Evolutionary conservation across 371 early-diverging fungal species (phyloP).

Genomic region (Mortierella sp.): DNA sequence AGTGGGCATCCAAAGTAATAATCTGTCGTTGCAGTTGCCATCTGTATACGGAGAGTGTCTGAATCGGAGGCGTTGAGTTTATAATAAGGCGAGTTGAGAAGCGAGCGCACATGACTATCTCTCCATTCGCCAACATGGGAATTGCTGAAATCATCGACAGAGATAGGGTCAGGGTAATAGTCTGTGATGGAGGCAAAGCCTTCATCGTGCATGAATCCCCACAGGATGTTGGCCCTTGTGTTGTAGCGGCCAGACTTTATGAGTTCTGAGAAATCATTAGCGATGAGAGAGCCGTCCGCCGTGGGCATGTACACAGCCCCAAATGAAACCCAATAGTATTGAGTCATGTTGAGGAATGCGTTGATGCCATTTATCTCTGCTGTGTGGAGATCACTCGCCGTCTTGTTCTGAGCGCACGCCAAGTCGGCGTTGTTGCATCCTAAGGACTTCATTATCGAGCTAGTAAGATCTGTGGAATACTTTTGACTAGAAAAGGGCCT

Average conservation of each 20-base stretch:
- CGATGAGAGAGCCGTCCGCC: slow-evolving; percentile 23
- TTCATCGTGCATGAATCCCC: slow-evolving; percentile 37
- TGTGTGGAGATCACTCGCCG: slow-evolving; percentile 5
- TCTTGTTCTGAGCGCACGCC: slow-evolving; percentile 35
- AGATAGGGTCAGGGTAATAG: slow-evolving; percentile 12
- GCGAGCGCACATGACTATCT: neutral
- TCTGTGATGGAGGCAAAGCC: neutral
- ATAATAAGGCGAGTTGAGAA: slow-evolving; percentile 29
- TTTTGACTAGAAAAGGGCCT: slow-evolving; percentile 25
- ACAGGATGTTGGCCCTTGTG: slow-evolving; percentile 37
- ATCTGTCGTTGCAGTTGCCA: slow-evolving; percentile 13
- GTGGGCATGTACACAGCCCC: slow-evolving; percentile 14
- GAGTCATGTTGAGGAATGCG: neutral
- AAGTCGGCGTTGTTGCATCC: slow-evolving; percentile 20
- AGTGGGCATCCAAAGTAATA: slow-evolving; percentile 26
- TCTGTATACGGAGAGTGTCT: slow-evolving; percentile 21
- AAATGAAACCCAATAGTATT: slow-evolving; percentile 12
- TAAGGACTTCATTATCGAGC: slow-evolving; percentile 8
- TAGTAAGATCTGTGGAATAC: slow-evolving; percentile 10
- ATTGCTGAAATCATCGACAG: neutral
- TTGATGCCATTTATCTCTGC: slow-evolving; percentile 21
- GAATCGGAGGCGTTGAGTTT: slow-evolving; percentile 14
- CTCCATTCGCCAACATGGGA: neutral
- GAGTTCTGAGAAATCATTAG: slow-evolving; percentile 29
- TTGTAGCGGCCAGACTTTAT: slow-evolving; percentile 22